Conservation (phyloP, 2,329 filamentous ascomycete genomes). For the Aspergillus costaricaensis region DNA sequence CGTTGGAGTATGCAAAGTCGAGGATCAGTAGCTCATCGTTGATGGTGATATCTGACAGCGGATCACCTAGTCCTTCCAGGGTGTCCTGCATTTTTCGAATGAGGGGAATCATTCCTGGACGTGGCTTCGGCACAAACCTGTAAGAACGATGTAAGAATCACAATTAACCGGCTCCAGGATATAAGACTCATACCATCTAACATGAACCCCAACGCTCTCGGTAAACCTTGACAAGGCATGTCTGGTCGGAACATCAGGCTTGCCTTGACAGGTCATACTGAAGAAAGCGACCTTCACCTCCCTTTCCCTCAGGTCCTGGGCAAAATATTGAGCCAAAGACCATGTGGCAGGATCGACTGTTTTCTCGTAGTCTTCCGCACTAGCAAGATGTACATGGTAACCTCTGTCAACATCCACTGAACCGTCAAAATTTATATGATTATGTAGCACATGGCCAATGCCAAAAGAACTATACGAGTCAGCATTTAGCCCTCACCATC, state of each 20-base stretch:
- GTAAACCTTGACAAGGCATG: constrained; percentile 72
- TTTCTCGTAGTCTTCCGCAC: constrained; percentile 56
- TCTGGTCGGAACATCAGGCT: constrained; percentile 73
- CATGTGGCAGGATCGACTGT: constrained; percentile 64
- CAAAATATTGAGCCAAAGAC: constrained; percentile 63
- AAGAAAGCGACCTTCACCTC: constrained; percentile 73
- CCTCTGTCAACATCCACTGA: constrained; percentile 67
- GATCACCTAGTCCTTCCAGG: constrained; percentile 70
- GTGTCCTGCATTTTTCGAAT: constrained; percentile 86
- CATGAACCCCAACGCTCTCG: constrained; percentile 63
- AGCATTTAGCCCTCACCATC: neutral
- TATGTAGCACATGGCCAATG: constrained; percentile 66
- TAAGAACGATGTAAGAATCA: neutral
- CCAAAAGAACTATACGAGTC: constrained; percentile 61
- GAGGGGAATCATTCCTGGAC: constrained; percentile 73
- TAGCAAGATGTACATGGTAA: constrained; percentile 61
- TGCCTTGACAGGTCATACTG: constrained; percentile 73
- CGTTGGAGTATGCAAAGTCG: constrained; percentile 71
- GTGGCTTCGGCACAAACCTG: constrained; percentile 71
- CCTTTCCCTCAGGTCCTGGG: constrained; percentile 59
- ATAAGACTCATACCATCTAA: constrained; percentile 63
- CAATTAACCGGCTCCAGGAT: neutral
- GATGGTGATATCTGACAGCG: constrained; percentile 60
- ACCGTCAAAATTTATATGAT: constrained; percentile 64
- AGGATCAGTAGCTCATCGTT: constrained; percentile 63